These are phyloP conservation scores for Biscogniauxia mediterranea DNA, from an alignment of 2,329 filamentous ascomycete genomes.

Conservation along the genomic window DNA sequence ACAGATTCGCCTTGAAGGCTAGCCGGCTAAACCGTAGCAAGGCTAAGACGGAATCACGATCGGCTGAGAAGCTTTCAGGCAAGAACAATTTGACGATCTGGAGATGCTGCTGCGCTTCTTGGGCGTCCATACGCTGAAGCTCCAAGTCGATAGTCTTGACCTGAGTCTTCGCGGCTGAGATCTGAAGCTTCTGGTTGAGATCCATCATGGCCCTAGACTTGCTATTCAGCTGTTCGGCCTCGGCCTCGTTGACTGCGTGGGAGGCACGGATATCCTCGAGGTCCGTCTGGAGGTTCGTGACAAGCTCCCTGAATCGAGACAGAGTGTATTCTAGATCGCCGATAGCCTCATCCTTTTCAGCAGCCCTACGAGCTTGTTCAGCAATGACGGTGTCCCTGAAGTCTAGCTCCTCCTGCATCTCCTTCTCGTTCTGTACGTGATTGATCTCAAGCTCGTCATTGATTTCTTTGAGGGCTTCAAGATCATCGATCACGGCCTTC, in stretches of 20 bases:
- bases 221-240: constrained; percentile 85
- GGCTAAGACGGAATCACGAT: constrained; percentile 83
- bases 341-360: constrained; percentile 74
- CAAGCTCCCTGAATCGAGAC: constrained; percentile 83
- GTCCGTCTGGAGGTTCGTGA: constrained; percentile 80
- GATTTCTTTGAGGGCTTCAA: constrained; percentile 86
- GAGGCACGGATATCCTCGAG: constrained; percentile 90
- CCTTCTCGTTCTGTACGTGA: constrained; percentile 88
- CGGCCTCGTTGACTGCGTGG: constrained; percentile 86
- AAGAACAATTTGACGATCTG: constrained; percentile 86
- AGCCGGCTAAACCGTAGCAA: constrained; percentile 85
- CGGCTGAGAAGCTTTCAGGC: constrained; percentile 76
- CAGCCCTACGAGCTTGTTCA: constrained; percentile 73
- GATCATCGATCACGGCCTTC: constrained; percentile 76
- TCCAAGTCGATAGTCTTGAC: constrained; percentile 93
- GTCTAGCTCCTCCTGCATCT: constrained; percentile 91
- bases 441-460: constrained; percentile 94
- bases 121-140: constrained; percentile 78
- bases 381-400: constrained; percentile 79
- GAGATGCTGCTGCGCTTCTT: constrained; percentile 85
- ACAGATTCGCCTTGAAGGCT: constrained; percentile 79
- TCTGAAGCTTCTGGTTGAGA: constrained; percentile 89
- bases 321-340: constrained; percentile 91
- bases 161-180: constrained; percentile 86
- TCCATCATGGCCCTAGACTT: constrained; percentile 95